Percentiles rank a stretch among this genome's conserved stretches.
Conservation (phyloP, 495 filamentous ascomycete species). For the Aspergillus affinis region DNA sequence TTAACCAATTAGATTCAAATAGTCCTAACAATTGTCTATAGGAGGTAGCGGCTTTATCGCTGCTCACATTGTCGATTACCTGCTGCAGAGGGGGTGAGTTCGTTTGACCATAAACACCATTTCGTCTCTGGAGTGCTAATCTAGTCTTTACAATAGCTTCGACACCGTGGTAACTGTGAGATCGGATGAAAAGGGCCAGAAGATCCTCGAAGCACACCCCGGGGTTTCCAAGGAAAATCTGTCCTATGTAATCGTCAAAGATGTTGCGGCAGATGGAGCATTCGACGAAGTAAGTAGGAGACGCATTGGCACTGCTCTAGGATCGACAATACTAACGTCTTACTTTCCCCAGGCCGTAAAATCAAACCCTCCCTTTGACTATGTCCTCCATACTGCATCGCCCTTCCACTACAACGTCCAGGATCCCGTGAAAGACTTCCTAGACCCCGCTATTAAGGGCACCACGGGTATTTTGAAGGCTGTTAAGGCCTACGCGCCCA, state of each 20-base stretch:
- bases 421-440: conserved; percentile 75
- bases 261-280: conserved; percentile 72
- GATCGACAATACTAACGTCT: not conserved
- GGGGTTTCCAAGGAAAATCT: conserved; percentile 61
- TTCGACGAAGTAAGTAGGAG: conserved; percentile 65
- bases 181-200: conserved; percentile 72
- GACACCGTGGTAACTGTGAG: conserved; percentile 84
- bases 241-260: conserved; percentile 73
- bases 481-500: conserved; percentile 70
- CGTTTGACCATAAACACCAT: not conserved
- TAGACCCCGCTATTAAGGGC: conserved; percentile 83
- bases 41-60: conserved; percentile 74
- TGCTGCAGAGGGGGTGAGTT: conserved; percentile 58
- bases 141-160: conserved; percentile 39
- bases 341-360: conserved; percentile 51
- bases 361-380: conserved; percentile 72
- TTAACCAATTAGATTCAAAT: not conserved
- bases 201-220: conserved; percentile 68
- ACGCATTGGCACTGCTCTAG: too few relatives aligned
- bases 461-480: conserved; percentile 78
- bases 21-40: conserved; percentile 22
- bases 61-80: conserved; percentile 75
- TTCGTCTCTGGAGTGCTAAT: not conserved
- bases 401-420: conserved; percentile 75
- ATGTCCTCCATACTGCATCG: conserved; percentile 84